Evolutionary conservation across 2,329 filamentous ascomycete species (phyloP).

Genomic region (Pseudocercospora fuligena): DNA sequence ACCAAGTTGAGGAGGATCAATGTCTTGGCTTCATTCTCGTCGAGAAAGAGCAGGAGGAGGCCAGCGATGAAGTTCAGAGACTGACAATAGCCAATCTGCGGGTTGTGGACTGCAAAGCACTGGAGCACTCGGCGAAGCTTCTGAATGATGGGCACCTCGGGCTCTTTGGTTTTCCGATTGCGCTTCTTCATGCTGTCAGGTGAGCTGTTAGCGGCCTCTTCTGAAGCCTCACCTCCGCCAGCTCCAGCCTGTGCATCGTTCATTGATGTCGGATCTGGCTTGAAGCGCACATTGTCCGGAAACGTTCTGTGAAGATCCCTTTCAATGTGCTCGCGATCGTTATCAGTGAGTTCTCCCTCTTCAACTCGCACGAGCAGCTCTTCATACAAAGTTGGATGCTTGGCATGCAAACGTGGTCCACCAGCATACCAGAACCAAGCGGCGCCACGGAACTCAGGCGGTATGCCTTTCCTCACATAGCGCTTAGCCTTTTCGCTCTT

Average conservation of each 20-base stretch:
- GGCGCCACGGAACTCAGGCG: conserved; percentile 89
- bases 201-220: background rate
- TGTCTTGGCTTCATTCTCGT: conserved; percentile 80
- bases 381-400: conserved; percentile 77
- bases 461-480: conserved; percentile 90
- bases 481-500: conserved; percentile 83
- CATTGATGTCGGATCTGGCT: conserved; percentile 60
- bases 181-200: conserved; percentile 20
- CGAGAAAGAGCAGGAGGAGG: conserved; percentile 80
- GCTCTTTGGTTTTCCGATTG: conserved; percentile 46
- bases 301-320: conserved; percentile 92
- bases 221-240: conserved; percentile 33
- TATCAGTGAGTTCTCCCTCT: conserved; percentile 62
- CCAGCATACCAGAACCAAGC: conserved; percentile 98
- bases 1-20: conserved; percentile 95
- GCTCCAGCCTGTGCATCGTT: conserved; percentile 37
- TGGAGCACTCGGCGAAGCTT: conserved; percentile 83
- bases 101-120: conserved; percentile 89
- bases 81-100: conserved; percentile 92
- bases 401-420: conserved; percentile 76
- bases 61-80: conserved; percentile 94
- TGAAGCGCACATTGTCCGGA: conserved; percentile 90
- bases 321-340: conserved; percentile 89
- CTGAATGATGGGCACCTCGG: conserved; percentile 77
- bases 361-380: conserved; percentile 70